Evolutionary conservation across 2,329 filamentous ascomycete species (phyloP), one percentile per base, ranked within the genome.

Genomic region (Aspergillus sp.): DNA sequence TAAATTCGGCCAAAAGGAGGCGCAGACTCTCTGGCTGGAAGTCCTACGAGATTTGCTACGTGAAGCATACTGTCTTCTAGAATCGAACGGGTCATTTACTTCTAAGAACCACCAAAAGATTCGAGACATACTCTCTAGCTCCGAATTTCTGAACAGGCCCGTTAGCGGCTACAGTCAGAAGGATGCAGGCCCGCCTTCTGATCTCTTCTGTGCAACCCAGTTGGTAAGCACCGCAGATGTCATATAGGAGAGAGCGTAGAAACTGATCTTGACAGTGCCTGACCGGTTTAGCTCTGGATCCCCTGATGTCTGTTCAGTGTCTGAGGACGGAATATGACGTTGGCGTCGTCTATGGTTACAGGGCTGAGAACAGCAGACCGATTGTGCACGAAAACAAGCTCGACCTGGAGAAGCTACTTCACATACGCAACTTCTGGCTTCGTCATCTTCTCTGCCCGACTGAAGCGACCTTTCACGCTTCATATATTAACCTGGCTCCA

Each of bases 341-440:
- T 28, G 65, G 36, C 2, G 54, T 57, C 9, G 70, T 78, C 1
- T 79, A 74, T 41, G 66, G 66, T 28, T 68, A 65, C 36, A 45
- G 28, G 5, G 15, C 41, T 1, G 28, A 52, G 8, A 21, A 43
- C 12, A 53, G 41, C 6, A 48, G 32, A 2, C 58, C 67, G 4
- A 63, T 70, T 13, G 64, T 72, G 19, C 36, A 60, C 4, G 56
- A 65, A 3, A 58, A 64, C 0, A 54, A 61, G 1, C 58, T 77
- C 3, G 64, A 78, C 45, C 63, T 78, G 4, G 19, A 64, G 25
- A 69, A 65, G 7, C 49, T 79, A n/a, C 57, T 79, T 23, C 73
- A 78, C 41, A 73, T 79, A 17, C 72, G 76, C 13, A 77, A 76
- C 59, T 80, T 79, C 60, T 80, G 77, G 77, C 73, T 77, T 38